A percentile compares a stretch with the other conserved stretches of the same genome.
Evolutionary conservation across 2,329 filamentous ascomycete genomes (phyloP).

Genomic region (Hawksworthiomyces lignivorus): DNA sequence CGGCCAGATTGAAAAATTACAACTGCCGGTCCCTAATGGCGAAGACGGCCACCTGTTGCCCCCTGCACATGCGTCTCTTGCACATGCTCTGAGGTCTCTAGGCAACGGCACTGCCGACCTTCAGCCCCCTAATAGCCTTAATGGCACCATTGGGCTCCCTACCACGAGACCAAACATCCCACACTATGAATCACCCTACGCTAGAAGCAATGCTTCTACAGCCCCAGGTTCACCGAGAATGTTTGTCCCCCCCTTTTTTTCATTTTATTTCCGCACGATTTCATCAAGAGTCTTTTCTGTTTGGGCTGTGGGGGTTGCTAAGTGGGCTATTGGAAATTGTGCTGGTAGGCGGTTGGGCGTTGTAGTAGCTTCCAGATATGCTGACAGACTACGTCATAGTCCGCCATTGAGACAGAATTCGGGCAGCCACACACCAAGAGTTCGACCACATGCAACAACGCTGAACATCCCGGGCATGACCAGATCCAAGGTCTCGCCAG

Average conservation of each 20-base stretch:
- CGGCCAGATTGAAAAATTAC: conserved; percentile 13
- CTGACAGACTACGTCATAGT: conserved; percentile 32
- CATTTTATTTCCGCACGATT: conserved; percentile 11
- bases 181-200: conserved; percentile 45
- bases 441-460: conserved; percentile 80
- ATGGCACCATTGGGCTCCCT: conserved; percentile 20
- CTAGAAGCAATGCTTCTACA: conserved; percentile 50
- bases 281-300: too few relatives aligned
- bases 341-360: too few relatives aligned
- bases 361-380: too few relatives aligned
- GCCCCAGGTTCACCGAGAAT: conserved; percentile 52
- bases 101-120: background rate
- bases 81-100: conserved; percentile 28
- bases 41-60: conserved; percentile 14
- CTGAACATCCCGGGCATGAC: conserved; percentile 96
- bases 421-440: conserved; percentile 66
- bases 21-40: conserved; percentile 21
- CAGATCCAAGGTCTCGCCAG: conserved; percentile 87
- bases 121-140: conserved; percentile 27
- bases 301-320: too few relatives aligned
- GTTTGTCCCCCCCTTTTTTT: conserved; percentile 29
- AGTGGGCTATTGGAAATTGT: too few relatives aligned
- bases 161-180: conserved; percentile 23
- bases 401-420: conserved; percentile 66
- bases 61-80: conserved; percentile 19